A percentile compares a stretch with the other conserved stretches of the same genome.
phyloP scores from a whole-genome alignment of 2,329 filamentous ascomycete species.

The Penicillium sp. region DNA sequence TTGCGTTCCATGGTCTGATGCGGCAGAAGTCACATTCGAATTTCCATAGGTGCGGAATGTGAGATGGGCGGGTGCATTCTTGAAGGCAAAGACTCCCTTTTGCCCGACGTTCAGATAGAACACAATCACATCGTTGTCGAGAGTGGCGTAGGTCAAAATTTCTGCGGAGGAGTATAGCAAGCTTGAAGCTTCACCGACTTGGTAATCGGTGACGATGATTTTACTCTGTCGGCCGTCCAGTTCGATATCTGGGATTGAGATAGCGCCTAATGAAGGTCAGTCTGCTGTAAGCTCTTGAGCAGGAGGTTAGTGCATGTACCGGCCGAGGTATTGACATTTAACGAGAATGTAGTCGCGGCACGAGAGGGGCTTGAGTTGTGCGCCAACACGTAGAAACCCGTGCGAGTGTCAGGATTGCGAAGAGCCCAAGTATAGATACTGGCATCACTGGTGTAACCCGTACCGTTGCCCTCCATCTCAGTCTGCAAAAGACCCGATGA shows the following conservation, averaged over 20 bases:
- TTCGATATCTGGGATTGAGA: conserved; percentile 45
- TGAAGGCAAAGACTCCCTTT: conserved; percentile 52
- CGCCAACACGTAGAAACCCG: conserved; percentile 53
- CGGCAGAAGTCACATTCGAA: conserved; percentile 33
- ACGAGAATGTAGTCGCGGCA: conserved; percentile 47
- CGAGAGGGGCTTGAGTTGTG: conserved; percentile 48
- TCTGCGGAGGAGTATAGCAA: conserved; percentile 55
- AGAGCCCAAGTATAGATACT: conserved; percentile 53
- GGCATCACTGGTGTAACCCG: conserved; percentile 44
- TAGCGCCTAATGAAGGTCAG: conserved; percentile 11
- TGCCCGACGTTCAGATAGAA: conserved; percentile 53
- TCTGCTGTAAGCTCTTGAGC: neutral
- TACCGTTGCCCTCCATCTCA: conserved; percentile 56
- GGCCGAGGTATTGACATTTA: conserved; percentile 49
- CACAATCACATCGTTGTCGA: conserved; percentile 46
- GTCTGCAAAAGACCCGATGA: conserved; percentile 53
- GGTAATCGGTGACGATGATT: conserved; percentile 56
- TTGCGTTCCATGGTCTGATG: conserved; percentile 28
- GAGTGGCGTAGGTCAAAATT: conserved; percentile 46
- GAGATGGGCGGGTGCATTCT: conserved; percentile 31
- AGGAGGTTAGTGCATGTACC: conserved; percentile 37
- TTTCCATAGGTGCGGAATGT: conserved; percentile 45
- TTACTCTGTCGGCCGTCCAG: conserved; percentile 55
- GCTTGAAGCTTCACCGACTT: conserved; percentile 44
- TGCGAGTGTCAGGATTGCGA: conserved; percentile 50